These are phyloP conservation scores for Tetradesmus obliquus DNA, from an alignment of 139 green algal genomes.

Conservation along the genomic window DNA sequence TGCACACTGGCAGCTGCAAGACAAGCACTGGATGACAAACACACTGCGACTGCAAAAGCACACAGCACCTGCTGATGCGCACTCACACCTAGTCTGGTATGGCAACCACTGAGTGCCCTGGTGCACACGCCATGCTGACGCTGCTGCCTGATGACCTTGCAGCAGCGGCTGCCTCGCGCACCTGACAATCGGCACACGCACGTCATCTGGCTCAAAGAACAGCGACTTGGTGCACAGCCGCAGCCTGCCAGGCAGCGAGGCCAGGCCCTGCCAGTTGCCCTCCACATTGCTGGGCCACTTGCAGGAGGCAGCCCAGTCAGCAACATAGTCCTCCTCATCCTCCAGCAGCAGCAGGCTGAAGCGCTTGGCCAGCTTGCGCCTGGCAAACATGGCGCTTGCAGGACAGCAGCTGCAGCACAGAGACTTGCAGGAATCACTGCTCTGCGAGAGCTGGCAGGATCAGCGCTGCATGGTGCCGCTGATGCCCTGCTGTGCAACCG, in stretches of 20 bases:
- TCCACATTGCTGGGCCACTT: constrained; percentile 54
- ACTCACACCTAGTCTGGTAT: no score
- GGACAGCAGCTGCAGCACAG: background rate
- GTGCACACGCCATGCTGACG: background rate
- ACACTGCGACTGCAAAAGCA: no score
- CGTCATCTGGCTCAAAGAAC: constrained; percentile 92
- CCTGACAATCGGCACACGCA: constrained; percentile 83
- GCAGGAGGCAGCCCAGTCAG: constrained; percentile 74
- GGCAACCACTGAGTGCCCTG: no score
- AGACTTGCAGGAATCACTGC: background rate
- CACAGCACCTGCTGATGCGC: no score
- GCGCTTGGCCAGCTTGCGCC: constrained; percentile 54
- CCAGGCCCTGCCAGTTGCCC: constrained; percentile 74
- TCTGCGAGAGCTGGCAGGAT: background rate
- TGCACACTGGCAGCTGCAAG: background rate
- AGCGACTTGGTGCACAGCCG: constrained; percentile 84
- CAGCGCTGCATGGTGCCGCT: background rate
- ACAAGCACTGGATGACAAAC: background rate
- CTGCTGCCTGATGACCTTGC: background rate
- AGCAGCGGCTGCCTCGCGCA: constrained; percentile 15
- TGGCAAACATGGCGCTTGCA: constrained; percentile 31
- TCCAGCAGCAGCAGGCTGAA: constrained; percentile 92
- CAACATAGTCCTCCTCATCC: constrained; percentile 84
- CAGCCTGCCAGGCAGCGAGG: constrained; percentile 76
- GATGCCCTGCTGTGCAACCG: background rate